These are phyloP conservation scores for Huntiella moniliformis DNA, from an alignment of 2,329 filamentous ascomycete genomes.

Conservation along the genomic window DNA sequence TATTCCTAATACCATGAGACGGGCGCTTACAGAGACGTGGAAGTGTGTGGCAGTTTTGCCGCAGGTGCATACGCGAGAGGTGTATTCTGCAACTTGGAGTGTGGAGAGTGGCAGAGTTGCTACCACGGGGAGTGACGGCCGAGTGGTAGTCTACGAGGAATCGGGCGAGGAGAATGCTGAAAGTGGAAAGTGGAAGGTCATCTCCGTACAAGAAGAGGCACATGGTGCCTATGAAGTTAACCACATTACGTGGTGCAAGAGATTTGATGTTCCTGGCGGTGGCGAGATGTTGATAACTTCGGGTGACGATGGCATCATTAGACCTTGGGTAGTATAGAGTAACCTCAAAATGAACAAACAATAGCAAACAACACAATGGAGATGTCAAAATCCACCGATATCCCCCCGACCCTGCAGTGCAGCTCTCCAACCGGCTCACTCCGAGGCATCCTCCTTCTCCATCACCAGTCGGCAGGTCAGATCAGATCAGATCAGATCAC, in stretches of 20 bases:
- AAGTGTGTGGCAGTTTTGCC: constrained; percentile 59
- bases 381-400: not conserved
- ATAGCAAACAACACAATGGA: constrained; percentile 7
- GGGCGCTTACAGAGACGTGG: constrained; percentile 67
- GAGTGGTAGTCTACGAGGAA: constrained; percentile 63
- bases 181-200: constrained; percentile 43
- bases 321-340: constrained; percentile 47
- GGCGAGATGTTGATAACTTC: constrained; percentile 73
- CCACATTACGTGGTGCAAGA: constrained; percentile 69
- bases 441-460: no score
- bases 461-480: no score
- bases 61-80: constrained; percentile 52
- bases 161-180: constrained; percentile 9
- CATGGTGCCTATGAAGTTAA: constrained; percentile 94
- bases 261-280: constrained; percentile 46
- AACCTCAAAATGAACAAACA: constrained; percentile 9
- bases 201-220: constrained; percentile 50
- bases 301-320: constrained; percentile 77
- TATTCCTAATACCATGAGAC: constrained; percentile 81
- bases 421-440: no score
- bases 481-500: no score
- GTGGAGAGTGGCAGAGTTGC: constrained; percentile 55
- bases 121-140: constrained; percentile 77
- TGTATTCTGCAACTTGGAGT: constrained; percentile 81
- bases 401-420: no score